Evolutionary conservation across 805 yeast genomes (phyloP), one percentile per base, ranked within the genome.

Genomic region (Kuraishia piskuri): DNA sequence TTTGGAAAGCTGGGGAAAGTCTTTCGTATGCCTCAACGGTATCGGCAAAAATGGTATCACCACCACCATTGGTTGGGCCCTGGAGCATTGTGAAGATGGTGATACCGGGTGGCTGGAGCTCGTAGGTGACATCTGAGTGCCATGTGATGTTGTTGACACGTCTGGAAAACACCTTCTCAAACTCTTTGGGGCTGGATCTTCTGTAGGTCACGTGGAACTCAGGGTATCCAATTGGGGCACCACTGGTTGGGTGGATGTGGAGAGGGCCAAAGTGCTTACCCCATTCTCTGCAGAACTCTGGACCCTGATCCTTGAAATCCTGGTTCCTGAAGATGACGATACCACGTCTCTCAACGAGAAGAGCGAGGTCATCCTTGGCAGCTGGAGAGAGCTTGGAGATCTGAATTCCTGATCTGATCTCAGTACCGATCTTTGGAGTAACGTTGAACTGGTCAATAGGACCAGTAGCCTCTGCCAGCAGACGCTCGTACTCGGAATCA

Each of bases 1-100:
- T 69, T 64, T 82, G 76, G 71, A 86, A 77, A 26, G 72, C 76
- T 22, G 87, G 86, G 1, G 91, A 86, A 51, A 87, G 74, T 62
- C 92, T 72, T 55, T 83, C 78, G 66, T 83, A 87, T 7, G 89
- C 90, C 64, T 84, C 90, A 44, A 75, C 73, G 24, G 83, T 74
- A 62, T 85, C 88, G n/a, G 88, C 79, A 63, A 85, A 87, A 49
- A 84, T 70, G n/a, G 94, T 87, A 65, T 87, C 94, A 23, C 79
- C 79, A 22, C 56, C 56, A 49, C 78, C 79, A 22, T 71, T 53
- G 19, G 68, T 72, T 2, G 65, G 65, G 50, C 70, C 67, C 49
- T 78, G 79, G 51, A 79, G 68, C 19, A 78, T 74, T 31, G 78
- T 67, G 59, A 80, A 71, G 46, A 77, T 71, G 0, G 82, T 77